Conservation (phyloP, 495 filamentous ascomycete species). For the Xylaria grammica region DNA sequence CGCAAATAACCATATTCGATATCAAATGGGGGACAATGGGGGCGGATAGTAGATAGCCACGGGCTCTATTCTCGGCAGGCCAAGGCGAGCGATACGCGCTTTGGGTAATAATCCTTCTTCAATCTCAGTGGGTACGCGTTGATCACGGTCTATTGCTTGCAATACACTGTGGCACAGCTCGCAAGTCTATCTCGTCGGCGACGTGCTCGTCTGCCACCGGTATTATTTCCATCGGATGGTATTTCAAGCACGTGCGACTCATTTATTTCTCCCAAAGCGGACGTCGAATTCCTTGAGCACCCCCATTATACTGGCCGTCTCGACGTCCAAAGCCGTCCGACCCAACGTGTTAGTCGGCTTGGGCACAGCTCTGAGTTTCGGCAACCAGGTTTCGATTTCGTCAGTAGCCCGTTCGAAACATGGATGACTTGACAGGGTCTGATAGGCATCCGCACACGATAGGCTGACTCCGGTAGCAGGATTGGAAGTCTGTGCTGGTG, state of each 20-base stretch:
- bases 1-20: not conserved
- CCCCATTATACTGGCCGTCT: conserved; percentile 85
- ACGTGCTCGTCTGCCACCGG: not conserved
- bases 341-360: conserved; percentile 30
- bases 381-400: conserved; percentile 76
- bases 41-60: no score
- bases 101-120: not conserved
- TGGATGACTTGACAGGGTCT: conserved; percentile 78
- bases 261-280: conserved; percentile 62
- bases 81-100: not conserved
- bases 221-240: not conserved
- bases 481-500: conserved; percentile 16
- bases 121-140: not conserved
- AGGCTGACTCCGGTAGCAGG: conserved; percentile 45
- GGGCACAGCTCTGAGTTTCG: conserved; percentile 69
- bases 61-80: not conserved
- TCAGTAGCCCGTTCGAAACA: conserved; percentile 78
- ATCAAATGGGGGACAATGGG: not conserved
- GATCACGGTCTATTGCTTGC: not conserved
- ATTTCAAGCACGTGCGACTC: conserved; percentile 8
- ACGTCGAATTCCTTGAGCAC: conserved; percentile 84
- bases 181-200: not conserved
- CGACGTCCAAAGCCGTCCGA: conserved; percentile 75
- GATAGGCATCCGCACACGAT: conserved; percentile 80
- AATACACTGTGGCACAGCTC: conserved; percentile 4